Percentiles rank a stretch among this genome's conserved stretches.
Evolutionary conservation across 164 flowering plant species (phyloP).

Genomic region (Liriodendron chinense): DNA sequence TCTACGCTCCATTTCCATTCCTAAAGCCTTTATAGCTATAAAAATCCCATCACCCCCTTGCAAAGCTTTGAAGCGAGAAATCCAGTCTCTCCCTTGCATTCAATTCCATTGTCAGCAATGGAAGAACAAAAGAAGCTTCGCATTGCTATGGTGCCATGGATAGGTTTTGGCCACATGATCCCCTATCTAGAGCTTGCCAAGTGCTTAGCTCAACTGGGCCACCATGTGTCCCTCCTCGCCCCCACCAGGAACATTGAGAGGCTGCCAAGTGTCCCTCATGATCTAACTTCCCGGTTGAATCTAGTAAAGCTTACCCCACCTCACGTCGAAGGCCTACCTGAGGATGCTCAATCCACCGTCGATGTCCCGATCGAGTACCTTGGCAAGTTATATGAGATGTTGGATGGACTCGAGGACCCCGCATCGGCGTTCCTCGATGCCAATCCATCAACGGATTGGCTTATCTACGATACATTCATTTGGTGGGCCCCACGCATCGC

Average conservation of each 20-base stretch:
- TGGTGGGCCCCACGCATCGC: slow-evolving; percentile 27
- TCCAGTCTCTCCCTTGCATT: too few relatives aligned
- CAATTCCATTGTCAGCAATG: too few relatives aligned
- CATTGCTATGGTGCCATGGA: slow-evolving; percentile 3
- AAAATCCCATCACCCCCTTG: too few relatives aligned
- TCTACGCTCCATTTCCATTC: too few relatives aligned
- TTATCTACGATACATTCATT: slow-evolving; percentile 24
- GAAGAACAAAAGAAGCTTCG: not conserved
- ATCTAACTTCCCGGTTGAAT: not conserved
- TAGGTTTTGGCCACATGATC: slow-evolving; percentile 13
- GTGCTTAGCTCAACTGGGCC: slow-evolving; percentile 7
- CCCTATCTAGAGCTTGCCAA: slow-evolving; percentile 15
- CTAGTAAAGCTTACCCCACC: slow-evolving; percentile 35
- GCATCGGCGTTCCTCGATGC: slow-evolving; percentile 16
- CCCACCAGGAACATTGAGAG: slow-evolving; percentile 14
- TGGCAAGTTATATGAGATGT: slow-evolving; percentile 28
- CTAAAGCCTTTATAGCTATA: too few relatives aligned
- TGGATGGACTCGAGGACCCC: slow-evolving; percentile 31
- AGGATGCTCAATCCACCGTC: slow-evolving; percentile 32
- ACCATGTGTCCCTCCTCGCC: slow-evolving; percentile 2
- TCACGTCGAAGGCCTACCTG: slow-evolving; percentile 17
- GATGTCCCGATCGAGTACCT: slow-evolving; percentile 29
- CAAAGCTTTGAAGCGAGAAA: too few relatives aligned
- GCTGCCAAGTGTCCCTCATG: slow-evolving; percentile 7
- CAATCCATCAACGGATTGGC: slow-evolving; percentile 2